Percentiles rank a stretch among this genome's conserved stretches.
phyloP scores from a whole-genome alignment of 2,329 filamentous ascomycete species.

The Hymenoscyphus fructigenus region DNA sequence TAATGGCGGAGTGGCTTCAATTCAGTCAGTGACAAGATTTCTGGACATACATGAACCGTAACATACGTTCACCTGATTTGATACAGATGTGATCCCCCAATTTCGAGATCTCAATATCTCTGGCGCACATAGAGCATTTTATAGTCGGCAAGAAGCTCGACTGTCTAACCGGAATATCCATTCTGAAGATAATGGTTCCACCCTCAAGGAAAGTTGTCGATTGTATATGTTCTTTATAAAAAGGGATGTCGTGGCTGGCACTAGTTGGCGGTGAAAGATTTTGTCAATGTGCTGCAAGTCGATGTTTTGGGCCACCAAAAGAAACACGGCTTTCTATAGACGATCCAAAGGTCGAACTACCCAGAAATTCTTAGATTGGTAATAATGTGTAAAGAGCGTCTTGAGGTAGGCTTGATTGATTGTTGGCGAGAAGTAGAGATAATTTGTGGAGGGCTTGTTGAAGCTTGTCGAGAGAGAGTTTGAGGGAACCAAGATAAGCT shows the following conservation, averaged over 20 bases:
- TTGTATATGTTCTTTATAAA: neutral
- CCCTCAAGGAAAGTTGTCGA: slow-evolving; percentile 1
- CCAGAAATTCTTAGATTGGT: neutral
- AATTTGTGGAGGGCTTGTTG: no score
- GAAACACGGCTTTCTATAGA: neutral
- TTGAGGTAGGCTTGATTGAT: neutral
- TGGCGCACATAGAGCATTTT: slow-evolving; percentile 80
- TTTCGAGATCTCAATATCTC: slow-evolving; percentile 76
- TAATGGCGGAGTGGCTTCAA: slow-evolving; percentile 33
- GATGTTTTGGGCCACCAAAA: neutral
- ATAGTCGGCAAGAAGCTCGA: slow-evolving; percentile 76
- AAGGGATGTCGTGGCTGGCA: neutral
- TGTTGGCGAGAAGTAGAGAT: no score
- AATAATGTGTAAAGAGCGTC: neutral
- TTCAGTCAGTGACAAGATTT: slow-evolving; percentile 15
- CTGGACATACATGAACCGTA: neutral
- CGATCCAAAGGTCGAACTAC: neutral
- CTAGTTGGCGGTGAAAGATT: neutral
- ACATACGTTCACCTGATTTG: slow-evolving; percentile 47
- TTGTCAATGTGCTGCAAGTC: neutral
- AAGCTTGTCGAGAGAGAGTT: neutral
- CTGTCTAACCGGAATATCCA: slow-evolving; percentile 43
- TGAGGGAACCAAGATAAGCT: neutral
- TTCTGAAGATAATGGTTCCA: slow-evolving; percentile 17
- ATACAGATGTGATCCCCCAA: slow-evolving; percentile 84